Percentiles rank a stretch among this genome's conserved stretches.
Evolutionary conservation across 73 alveolate genomes (phyloP).

Genomic region (Tetrahymena elliotti): DNA sequence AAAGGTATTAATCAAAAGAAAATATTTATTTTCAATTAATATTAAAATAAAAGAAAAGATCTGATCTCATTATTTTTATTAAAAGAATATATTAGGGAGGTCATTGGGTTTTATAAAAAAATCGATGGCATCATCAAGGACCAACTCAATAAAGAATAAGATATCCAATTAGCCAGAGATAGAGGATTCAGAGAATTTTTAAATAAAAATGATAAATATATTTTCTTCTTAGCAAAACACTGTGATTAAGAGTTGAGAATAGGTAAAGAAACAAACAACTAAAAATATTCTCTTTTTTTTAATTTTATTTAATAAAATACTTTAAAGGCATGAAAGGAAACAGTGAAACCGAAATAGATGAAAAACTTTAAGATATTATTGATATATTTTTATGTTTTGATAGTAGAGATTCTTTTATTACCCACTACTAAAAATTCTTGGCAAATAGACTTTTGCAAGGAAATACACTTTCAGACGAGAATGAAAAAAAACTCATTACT

Average conservation of each 20-base stretch:
- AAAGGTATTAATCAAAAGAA: neutral
- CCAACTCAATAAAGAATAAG: neutral
- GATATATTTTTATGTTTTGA: neutral
- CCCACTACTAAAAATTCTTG: neutral
- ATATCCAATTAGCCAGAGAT: neutral
- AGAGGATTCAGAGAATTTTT: neutral
- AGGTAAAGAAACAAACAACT: neutral
- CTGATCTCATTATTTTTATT: neutral
- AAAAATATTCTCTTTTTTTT: neutral
- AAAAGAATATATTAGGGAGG: neutral
- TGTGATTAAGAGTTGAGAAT: neutral
- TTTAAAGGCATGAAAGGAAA: neutral
- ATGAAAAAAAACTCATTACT: neutral
- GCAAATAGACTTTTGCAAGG: neutral
- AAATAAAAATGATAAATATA: neutral
- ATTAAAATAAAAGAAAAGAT: neutral
- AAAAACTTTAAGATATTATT: neutral
- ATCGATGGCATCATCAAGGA: neutral
- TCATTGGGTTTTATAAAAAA: neutral
- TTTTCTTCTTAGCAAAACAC: neutral
- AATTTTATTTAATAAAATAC: neutral
- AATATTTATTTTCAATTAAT: neutral
- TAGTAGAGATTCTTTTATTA: neutral
- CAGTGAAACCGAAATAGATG: neutral
- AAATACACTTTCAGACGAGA: neutral